Evolutionary conservation across 345 rosid genomes (phyloP), one percentile per base, ranked within the genome.

Genomic region (Eucalyptus tenuipes): DNA sequence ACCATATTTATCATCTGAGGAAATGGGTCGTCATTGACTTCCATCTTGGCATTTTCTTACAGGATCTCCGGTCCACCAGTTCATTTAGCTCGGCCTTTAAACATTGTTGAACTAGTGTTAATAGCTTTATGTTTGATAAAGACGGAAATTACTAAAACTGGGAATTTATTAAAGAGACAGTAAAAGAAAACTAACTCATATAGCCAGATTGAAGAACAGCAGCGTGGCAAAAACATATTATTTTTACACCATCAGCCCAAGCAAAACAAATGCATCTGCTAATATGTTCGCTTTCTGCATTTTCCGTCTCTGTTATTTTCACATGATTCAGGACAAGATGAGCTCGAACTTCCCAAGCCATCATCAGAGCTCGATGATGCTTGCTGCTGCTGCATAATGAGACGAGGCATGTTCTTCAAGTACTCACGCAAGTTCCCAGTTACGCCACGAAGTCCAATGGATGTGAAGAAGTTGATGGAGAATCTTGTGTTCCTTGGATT

Each of bases 371-470:
- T 93, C 31, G 90, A 86, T 25, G 85, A 94, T 7, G 94, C 91
- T 49, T 87, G 92, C 42, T 40, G 93, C 88, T 94, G 99, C 91
- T 96, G 97, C 99, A 96, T 95, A 90, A 96, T 96, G 71, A 96
- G 98, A 45, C 96, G 92, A 1, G 99, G 99, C 99, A 97, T 95
- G 90, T 97, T 96, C 97, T 97, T 96, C 89, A 96, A 84, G 90
- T 97, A 96, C 90, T 95, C 99, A 3, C 97, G 95, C 85, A 96
- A 93, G 89, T 93, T 96, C 91, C 96, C 98, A 22, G 98, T 97
- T 89, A 97, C 93, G 68, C 99, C 99, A 91, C 98, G 98, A 55
- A 97, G 97, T 71, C 99, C 99, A 92, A 96, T 96, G 68, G 99
- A 96, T 29, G 98, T 96, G 91, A 97, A 96, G 90, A 96, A 97